These are phyloP conservation scores for Fusarium mundagurra DNA, from an alignment of 2,329 filamentous ascomycete species.

Conservation along the genomic window DNA sequence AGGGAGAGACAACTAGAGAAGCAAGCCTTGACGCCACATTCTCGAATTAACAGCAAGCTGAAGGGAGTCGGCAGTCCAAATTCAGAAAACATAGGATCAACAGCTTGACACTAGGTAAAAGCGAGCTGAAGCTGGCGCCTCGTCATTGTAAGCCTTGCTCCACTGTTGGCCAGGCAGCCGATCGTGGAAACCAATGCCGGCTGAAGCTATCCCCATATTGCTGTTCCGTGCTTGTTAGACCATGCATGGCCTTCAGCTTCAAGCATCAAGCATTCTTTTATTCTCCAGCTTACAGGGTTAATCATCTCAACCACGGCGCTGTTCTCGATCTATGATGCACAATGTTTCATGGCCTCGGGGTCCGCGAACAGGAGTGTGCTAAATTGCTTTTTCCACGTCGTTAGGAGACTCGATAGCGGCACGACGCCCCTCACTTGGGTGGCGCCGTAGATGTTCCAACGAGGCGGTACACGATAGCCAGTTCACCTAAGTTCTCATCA, in stretches of 20 bases:
- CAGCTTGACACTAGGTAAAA: not conserved
- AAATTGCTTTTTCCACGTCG: constrained; percentile 22
- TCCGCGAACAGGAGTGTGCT: not conserved
- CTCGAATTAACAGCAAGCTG: not conserved
- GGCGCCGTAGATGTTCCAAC: not conserved
- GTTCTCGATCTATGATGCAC: not conserved
- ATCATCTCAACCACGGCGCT: not conserved
- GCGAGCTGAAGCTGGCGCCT: not conserved
- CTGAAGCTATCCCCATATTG: not conserved
- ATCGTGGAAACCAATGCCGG: not conserved
- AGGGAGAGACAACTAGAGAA: constrained; percentile 16
- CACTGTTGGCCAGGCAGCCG: constrained; percentile 1
- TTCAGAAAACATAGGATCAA: not conserved
- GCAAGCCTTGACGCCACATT: constrained; percentile 14
- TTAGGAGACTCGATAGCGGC: constrained; percentile 5
- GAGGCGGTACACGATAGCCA: not conserved
- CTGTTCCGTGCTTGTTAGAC: not conserved
- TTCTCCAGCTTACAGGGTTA: not conserved
- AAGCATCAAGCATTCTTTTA: not conserved
- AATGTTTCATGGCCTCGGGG: not conserved
- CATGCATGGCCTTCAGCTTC: not conserved
- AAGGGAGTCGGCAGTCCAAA: constrained; percentile 25
- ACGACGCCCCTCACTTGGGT: not conserved
- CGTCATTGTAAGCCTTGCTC: not conserved
- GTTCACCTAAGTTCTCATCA: constrained; percentile 4